Evolutionary conservation across 768 basidiomycete species (phyloP), one percentile per base, ranked within the genome.

Genomic region (Russula earlei): DNA sequence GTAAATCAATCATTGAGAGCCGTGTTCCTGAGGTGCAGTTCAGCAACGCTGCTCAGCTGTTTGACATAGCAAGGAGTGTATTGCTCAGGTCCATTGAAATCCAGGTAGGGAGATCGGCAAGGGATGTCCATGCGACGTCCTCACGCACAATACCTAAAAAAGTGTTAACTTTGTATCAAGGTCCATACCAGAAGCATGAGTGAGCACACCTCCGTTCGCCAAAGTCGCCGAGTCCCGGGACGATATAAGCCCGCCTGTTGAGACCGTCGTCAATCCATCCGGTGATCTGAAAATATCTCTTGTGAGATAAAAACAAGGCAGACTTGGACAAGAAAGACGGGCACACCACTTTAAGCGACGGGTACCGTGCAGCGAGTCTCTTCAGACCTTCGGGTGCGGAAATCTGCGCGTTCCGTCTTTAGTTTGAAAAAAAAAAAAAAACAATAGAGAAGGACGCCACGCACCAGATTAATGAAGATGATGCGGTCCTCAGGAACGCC

Each of bases 221-320:
- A 68, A 97, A 97, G 68, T 97, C 93, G n/a, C 93, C 93, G n/a
- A 97, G 75, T 27, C 93, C 92, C 8, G 91, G 92, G 53, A 93
- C 82, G 63, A 94, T 94, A 66, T 87, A 96, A 22, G 88, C 83
- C 67, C 85, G 90, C 55, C 89, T 89, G 63, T 97, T 93, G 49
- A 97, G 77, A 5, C 91, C 89, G 62, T 91, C 73, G 67, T 97
- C 93, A 51, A 97, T 91, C 91, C 93, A 95, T 2, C 93, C 93
- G 11, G 93, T 95, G 51, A 96, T 85, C 87, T 92, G 61, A 20
- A 14, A 6, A 37, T 4, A 9, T 27, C 38, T 5, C 31, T 20
- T 5, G n/a, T 36, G 52, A 34, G 25, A 14, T 15, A 54, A 24
- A 43, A 29, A 19, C 6, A n/a, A 48, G 25, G 45, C 10, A 14